A percentile compares a stretch with the other conserved stretches of the same genome.
phyloP scores from a whole-genome alignment of 805 yeast genomes.

The Lipomyces sp. region DNA sequence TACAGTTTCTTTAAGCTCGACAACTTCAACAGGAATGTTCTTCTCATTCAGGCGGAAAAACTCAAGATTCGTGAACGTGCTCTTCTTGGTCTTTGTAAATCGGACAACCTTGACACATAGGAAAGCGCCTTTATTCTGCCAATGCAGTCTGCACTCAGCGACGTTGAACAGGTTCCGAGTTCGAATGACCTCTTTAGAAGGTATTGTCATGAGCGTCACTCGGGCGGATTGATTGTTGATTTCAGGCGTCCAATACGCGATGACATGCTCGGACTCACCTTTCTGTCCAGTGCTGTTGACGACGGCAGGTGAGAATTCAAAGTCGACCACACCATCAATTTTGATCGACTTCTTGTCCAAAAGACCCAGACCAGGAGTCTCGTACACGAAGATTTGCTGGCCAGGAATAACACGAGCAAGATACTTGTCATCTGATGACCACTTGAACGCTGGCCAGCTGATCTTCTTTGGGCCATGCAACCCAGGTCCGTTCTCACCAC shows the following conservation, averaged over 20 bases:
- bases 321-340: slow-evolving; percentile 83
- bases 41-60: slow-evolving; percentile 85
- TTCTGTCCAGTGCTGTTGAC: slow-evolving; percentile 64
- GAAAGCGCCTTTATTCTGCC: slow-evolving; percentile 88
- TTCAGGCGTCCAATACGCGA: slow-evolving; percentile 98
- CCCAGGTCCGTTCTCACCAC: slow-evolving; percentile 30
- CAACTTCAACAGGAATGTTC: slow-evolving; percentile 91
- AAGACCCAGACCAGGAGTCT: slow-evolving; percentile 74
- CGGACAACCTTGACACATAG: slow-evolving; percentile 95
- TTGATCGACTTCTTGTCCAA: slow-evolving; percentile 84
- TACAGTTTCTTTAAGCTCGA: slow-evolving; percentile 89
- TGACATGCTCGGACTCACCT: slow-evolving; percentile 60
- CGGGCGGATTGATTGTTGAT: slow-evolving; percentile 89
- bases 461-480: slow-evolving; percentile 61
- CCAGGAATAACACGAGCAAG: slow-evolving; percentile 96
- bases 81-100: slow-evolving; percentile 93
- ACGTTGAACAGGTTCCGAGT: slow-evolving; percentile 95
- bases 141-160: slow-evolving; percentile 82
- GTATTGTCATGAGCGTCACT: slow-evolving; percentile 86
- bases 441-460: slow-evolving; percentile 95
- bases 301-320: slow-evolving; percentile 93
- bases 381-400: slow-evolving; percentile 84
- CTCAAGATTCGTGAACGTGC: slow-evolving; percentile 87
- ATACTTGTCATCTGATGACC: slow-evolving; percentile 91
- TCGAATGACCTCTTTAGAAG: slow-evolving; percentile 80